Conservation (phyloP, 108 stramenopile species). For the Skeletonema potamos region DNA sequence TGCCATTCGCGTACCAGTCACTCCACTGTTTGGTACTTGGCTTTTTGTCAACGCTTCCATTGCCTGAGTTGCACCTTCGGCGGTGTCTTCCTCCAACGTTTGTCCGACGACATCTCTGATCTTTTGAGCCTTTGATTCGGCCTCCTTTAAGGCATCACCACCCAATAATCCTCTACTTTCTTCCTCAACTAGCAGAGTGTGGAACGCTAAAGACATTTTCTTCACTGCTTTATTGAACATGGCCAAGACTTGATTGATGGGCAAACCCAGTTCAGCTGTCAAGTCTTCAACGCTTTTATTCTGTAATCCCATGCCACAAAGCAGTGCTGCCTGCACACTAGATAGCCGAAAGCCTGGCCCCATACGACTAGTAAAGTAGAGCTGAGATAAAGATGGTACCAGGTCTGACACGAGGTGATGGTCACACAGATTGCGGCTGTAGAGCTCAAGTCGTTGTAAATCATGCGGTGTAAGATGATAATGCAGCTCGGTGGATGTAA, state of each 20-base stretch:
- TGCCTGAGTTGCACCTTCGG: slow-evolving; percentile 67
- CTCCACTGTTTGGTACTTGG: slow-evolving; percentile 32
- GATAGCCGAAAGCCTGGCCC: slow-evolving; percentile 75
- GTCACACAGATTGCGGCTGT: slow-evolving; percentile 97
- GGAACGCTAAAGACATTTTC: slow-evolving; percentile 84
- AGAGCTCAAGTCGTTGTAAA: slow-evolving; percentile 94
- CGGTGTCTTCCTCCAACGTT: slow-evolving; percentile 84
- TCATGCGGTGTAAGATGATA: slow-evolving; percentile 92
- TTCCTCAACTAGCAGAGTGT: slow-evolving; percentile 73
- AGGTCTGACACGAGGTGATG: slow-evolving; percentile 98
- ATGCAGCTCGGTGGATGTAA: slow-evolving; percentile 78
- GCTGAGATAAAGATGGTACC: slow-evolving; percentile 78
- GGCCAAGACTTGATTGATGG: slow-evolving; percentile 89
- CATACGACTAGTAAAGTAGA: slow-evolving; percentile 92
- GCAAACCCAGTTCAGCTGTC: slow-evolving; percentile 82
- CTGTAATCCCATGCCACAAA: slow-evolving; percentile 91
- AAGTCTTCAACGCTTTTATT: slow-evolving; percentile 79
- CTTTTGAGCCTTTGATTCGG: slow-evolving; percentile 43
- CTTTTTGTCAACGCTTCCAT: slow-evolving; percentile 48
- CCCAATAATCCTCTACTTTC: slow-evolving; percentile 68
- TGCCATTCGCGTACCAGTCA: slow-evolving; percentile 45
- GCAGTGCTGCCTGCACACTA: slow-evolving; percentile 87
- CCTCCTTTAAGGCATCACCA: slow-evolving; percentile 63
- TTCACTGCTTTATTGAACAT: slow-evolving; percentile 97
- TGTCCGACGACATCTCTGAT: slow-evolving; percentile 69